These are phyloP conservation scores for Phaeosphaeria sp. DNA, from an alignment of 2,329 filamentous ascomycete species.

Conservation along the genomic window DNA sequence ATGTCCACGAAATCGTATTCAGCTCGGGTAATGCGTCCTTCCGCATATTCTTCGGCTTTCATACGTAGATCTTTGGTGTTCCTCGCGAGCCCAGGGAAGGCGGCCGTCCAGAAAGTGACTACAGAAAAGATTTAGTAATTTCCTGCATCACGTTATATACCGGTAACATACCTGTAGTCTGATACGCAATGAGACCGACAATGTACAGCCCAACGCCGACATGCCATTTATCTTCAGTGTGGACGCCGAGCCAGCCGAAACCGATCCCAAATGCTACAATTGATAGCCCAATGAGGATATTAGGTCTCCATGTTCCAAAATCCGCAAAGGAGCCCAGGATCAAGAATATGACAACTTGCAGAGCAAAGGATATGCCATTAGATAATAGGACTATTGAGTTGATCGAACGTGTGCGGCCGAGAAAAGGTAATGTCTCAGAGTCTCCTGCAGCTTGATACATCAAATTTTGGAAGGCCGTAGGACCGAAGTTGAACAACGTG, in stretches of 20 bases:
- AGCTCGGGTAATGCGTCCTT: conserved; percentile 61
- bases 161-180: conserved; percentile 55
- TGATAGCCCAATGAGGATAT: conserved; percentile 66
- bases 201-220: conserved; percentile 69
- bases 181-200: conserved; percentile 70
- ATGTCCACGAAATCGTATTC: conserved; percentile 61
- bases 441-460: conserved; percentile 66
- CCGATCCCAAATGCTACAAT: conserved; percentile 59
- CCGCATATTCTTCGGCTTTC: conserved; percentile 54
- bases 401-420: conserved; percentile 53
- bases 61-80: conserved; percentile 61
- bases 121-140: not conserved
- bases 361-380: conserved; percentile 72
- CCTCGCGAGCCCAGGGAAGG: conserved; percentile 64
- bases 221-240: conserved; percentile 65
- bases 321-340: conserved; percentile 63
- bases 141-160: not conserved
- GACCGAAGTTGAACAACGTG: conserved; percentile 62
- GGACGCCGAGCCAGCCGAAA: conserved; percentile 72
- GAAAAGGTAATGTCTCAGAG: conserved; percentile 60
- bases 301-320: conserved; percentile 67
- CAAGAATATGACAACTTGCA: conserved; percentile 66
- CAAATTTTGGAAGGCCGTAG: conserved; percentile 64
- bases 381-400: conserved; percentile 63
- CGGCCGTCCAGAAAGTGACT: conserved; percentile 71